Evolutionary conservation across 306 rosid genomes (phyloP).

Genomic region (Cicer judaicum): DNA sequence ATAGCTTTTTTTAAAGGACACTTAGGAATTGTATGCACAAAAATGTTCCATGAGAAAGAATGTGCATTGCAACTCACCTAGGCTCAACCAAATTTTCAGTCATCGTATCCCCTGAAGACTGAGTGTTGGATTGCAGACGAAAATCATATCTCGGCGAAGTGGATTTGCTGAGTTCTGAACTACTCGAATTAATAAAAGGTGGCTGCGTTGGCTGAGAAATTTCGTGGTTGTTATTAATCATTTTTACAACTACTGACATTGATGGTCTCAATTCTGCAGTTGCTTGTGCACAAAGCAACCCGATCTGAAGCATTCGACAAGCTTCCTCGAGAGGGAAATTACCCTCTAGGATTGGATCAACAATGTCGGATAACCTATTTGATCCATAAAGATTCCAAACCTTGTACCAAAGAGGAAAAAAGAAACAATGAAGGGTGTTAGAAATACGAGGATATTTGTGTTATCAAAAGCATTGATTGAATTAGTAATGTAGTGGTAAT

Average conservation of each 20-base stretch:
- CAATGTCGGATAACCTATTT: slow-evolving; percentile 37
- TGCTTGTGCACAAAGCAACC: slow-evolving; percentile 51
- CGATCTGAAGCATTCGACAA: slow-evolving; percentile 46
- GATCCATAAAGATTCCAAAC: slow-evolving; percentile 51
- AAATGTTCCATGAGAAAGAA: slow-evolving; percentile 1
- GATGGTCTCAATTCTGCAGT: slow-evolving; percentile 48
- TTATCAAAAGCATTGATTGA: slow-evolving; percentile 13
- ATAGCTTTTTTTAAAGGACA: background rate
- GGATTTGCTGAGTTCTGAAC: slow-evolving; percentile 43
- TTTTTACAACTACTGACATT: slow-evolving; percentile 49
- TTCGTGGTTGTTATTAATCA: slow-evolving; percentile 44
- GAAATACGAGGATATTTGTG: background rate
- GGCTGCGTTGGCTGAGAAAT: slow-evolving; percentile 42
- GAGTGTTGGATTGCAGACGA: slow-evolving; percentile 31
- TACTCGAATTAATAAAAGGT: slow-evolving; percentile 38
- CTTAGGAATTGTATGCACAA: slow-evolving; percentile 37
- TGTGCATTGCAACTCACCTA: slow-evolving; percentile 32
- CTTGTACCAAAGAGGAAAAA: slow-evolving; percentile 28
- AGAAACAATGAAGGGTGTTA: background rate
- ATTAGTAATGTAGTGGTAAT: background rate
- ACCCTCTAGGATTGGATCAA: slow-evolving; percentile 45
- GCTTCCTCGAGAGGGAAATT: slow-evolving; percentile 41
- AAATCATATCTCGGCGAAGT: background rate
- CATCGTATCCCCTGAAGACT: slow-evolving; percentile 43
- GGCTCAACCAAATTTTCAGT: slow-evolving; percentile 36